Evolutionary conservation across 257 asterid genomes (phyloP).

Genomic region (Solanum etuberosum): DNA sequence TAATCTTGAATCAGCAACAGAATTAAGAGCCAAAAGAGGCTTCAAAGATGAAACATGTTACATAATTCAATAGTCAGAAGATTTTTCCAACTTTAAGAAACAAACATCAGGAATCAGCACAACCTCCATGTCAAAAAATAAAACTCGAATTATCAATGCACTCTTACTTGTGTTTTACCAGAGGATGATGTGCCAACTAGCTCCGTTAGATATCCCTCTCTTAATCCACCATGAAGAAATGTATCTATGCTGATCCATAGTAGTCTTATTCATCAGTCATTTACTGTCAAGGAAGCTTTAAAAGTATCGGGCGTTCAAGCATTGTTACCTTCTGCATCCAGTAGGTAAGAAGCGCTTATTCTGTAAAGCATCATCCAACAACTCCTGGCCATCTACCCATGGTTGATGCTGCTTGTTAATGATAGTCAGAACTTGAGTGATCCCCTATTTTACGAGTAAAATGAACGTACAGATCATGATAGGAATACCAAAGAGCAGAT

Average conservation of each 20-base stretch:
- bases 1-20: background rate
- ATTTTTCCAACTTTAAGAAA: background rate
- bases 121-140: background rate
- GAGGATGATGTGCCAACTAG: constrained; percentile 88
- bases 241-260: constrained; percentile 48
- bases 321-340: constrained; percentile 56
- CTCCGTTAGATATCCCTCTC: constrained; percentile 61
- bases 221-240: constrained; percentile 69
- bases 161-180: constrained; percentile 81
- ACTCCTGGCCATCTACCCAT: constrained; percentile 59
- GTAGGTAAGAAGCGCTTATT: constrained; percentile 44
- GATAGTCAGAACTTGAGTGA: constrained; percentile 45
- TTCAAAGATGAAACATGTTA: background rate
- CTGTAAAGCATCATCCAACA: constrained; percentile 43
- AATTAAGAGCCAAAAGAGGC: background rate
- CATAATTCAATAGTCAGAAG: background rate
- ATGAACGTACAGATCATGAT: background rate
- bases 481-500: background rate
- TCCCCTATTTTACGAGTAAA: constrained; percentile 34
- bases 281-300: background rate
- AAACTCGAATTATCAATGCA: background rate
- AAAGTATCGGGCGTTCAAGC: background rate
- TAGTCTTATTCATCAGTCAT: background rate
- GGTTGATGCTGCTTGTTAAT: constrained; percentile 41
- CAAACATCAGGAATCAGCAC: background rate